A percentile compares a stretch with the other conserved stretches of the same genome.
Evolutionary conservation across 345 rosid genomes (phyloP).

Genomic region (Salix caprea): DNA sequence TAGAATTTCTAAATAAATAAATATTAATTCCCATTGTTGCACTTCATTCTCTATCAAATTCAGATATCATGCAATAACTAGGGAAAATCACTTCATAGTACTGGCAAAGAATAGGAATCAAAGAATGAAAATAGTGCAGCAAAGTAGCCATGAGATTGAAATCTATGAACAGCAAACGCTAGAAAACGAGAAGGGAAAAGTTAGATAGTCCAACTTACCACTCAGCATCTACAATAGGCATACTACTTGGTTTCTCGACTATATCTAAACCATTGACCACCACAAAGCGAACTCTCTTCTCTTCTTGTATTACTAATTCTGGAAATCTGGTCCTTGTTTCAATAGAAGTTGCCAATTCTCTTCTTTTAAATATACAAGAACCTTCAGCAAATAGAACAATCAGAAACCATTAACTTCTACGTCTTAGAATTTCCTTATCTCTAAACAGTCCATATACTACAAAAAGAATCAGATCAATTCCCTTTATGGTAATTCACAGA

Average conservation of each 20-base stretch:
- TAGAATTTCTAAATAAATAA: no score
- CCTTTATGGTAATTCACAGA: background rate
- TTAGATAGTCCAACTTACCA: conserved; percentile 46
- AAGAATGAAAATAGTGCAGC: background rate
- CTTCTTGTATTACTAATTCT: conserved; percentile 93
- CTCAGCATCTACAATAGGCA: conserved; percentile 72
- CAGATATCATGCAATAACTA: background rate
- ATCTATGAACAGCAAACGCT: background rate
- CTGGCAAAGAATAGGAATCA: no score
- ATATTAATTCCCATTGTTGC: no score
- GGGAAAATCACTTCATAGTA: background rate
- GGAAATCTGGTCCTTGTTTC: conserved; percentile 92
- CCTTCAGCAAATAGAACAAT: conserved; percentile 39
- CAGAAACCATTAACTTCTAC: background rate
- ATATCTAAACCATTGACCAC: conserved; percentile 93
- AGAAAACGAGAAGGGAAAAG: background rate
- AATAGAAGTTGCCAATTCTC: conserved; percentile 89
- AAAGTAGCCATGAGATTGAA: background rate
- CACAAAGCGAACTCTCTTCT: conserved; percentile 89
- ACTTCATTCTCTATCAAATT: no score
- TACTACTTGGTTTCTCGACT: conserved; percentile 64
- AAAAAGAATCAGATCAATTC: no score
- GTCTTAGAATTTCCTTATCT: no score
- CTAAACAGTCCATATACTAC: no score
- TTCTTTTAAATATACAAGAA: conserved; percentile 63